Evolutionary conservation across 768 basidiomycete species (phyloP), one percentile per base, ranked within the genome.

Genomic region (Cystofilobasidium bisporidii): DNA sequence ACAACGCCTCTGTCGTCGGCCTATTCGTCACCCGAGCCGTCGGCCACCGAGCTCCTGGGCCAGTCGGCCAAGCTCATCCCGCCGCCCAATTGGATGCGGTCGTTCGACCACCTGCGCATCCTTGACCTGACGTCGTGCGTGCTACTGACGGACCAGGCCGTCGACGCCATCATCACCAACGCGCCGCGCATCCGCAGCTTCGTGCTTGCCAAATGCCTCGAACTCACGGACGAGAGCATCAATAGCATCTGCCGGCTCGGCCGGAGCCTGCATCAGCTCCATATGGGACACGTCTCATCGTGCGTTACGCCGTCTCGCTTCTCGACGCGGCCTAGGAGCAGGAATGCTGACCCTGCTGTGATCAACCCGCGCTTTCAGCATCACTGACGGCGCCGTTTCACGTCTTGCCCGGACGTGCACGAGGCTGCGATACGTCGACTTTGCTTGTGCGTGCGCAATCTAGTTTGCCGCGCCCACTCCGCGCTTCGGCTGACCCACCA

Each of bases 241-340:
- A 86, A 87, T 72, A 87, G 83, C 67, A 88, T 98, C 40, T 89
- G 89, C 76, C 81, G 81, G 74, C 82, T 99, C 22, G 93, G 93
- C n/a, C 87, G 88, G 75, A 85, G 92, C 75, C 76, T 99, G 40
- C 96, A 98, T 75, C 91, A 94, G 75, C 83, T 99, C 40, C 96
- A 99, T 76, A 82, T 98, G 47, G 96, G 92, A 10, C 94, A 99
- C 79, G 88, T 90, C 6, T 67, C 71, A 18, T 64, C 67, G 80
- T 81, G 67, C 71, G 80, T 77, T n/a, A n/a, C n/a, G n/a, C n/a
- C n/a, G n/a, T n/a, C n/a, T n/a, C n/a, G n/a, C n/a, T n/a, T n/a
- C n/a, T n/a, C n/a, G n/a, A n/a, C n/a, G n/a, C n/a, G n/a, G n/a
- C n/a, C n/a, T n/a, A n/a, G 15, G 2, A 4, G 56, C 24, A 43